Base-by-base conservation (phyloP, 495 filamentous ascomycete species). In the Recurvomyces mirabilis region DNA sequence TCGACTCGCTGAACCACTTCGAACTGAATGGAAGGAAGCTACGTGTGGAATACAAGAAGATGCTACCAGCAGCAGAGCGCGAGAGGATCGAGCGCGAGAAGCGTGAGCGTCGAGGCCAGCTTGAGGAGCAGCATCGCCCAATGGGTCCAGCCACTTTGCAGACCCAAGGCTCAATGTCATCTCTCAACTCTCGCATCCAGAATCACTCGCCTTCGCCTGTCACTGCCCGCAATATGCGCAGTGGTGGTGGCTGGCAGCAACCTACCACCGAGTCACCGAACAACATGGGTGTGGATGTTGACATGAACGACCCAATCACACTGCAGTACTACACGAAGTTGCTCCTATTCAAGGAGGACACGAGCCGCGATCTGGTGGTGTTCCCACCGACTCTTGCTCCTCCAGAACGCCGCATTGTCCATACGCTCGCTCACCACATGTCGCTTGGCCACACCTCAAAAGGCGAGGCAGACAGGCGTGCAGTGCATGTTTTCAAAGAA, bases 1-100 rank as follows among this genome's bases (percentile, higher is more conserved):
- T 98, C 54, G 79, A 91, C 18, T 66, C 79, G 35, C 74, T 98
- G 63, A 96, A 98, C 58, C 87, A 93, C 50, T 84, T 94, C 61
- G 91, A 96, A 57, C 74, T 98, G 13, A 85, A 94, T 60, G 91
- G 91, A 15, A 71, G 91, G 32, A 95, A 95, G 63, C 67, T 98
- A 56, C 73, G 91, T 28, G 91, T 98, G 11, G 91, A 98, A 60
- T 98, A 96, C 65, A 98, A 98, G 72, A 98, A 96, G 69, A 98
- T 98, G 91, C 74, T 98, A 17, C 91, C 91, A 10, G 69, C 87
- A 36, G 82, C 87, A 41, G 91, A 98, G 61, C 78, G 91, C 38
- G 91, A 98, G 60, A 78, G 93, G 17, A 98, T 98, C 49, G 91
- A 98, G 60, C 73, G 91, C 21, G 91, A 96, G 65, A 98, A 98